Evolutionary conservation across 148 eudicot genomes (phyloP).

Genomic region (Chenopodium formosanum): DNA sequence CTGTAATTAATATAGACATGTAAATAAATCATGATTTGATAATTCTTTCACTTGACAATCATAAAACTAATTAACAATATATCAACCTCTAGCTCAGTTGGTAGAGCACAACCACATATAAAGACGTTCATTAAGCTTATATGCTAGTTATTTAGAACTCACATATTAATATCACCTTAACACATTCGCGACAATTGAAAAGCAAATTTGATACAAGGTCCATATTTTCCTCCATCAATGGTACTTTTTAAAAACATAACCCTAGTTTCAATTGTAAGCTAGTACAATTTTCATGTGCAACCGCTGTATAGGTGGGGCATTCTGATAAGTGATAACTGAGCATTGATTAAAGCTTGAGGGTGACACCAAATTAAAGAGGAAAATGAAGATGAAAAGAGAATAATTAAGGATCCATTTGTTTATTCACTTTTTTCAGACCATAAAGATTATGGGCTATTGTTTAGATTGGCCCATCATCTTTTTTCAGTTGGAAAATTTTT

Average conservation of each 20-base stretch:
- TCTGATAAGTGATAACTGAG: neutral
- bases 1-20: too few species aligned
- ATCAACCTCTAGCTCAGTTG: too few species aligned
- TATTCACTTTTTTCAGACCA: neutral
- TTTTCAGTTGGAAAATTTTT: neutral
- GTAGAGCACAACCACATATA: too few species aligned
- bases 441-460: constrained; percentile 1
- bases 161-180: too few species aligned
- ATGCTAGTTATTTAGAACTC: too few species aligned
- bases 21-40: too few species aligned
- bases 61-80: too few species aligned
- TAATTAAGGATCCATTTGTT: neutral
- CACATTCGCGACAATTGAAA: neutral
- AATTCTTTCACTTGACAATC: too few species aligned
- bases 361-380: constrained; percentile 6
- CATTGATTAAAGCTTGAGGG: constrained; percentile 14
- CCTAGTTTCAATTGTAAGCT: neutral
- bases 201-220: neutral
- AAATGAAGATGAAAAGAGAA: neutral
- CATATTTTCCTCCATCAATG: constrained; percentile 8
- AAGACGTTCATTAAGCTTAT: too few species aligned
- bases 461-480: constrained; percentile 19
- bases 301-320: constrained; percentile 1
- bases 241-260: neutral
- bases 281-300: neutral